Evolutionary conservation across 2,329 filamentous ascomycete genomes (phyloP), one percentile per base, ranked within the genome.

Genomic region (Alternaria dauci): DNA sequence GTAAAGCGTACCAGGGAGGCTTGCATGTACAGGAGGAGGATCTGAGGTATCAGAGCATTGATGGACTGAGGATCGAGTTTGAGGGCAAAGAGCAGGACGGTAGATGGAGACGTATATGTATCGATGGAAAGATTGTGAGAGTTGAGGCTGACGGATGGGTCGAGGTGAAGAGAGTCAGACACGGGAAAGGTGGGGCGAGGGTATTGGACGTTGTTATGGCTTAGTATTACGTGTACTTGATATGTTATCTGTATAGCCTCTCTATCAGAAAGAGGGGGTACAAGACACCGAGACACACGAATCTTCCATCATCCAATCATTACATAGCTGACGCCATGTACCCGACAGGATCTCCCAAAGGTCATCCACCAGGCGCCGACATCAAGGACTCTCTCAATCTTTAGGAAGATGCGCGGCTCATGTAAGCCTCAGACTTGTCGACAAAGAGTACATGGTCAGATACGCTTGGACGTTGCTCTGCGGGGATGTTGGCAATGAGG

Each of bases 111-210:
- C 88, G 94, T 72, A 86, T 96, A 14, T 98, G 94, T 76, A 84
- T 98, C n/a, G 94, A 98, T 77, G 94, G 94, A 3, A 93, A 90
- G 54, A 96, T 96, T 70, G 87, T 97, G 3, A 85, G 87, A 59
- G 81, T 97, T 1, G 89, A 91, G 20, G 76, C 83, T 52, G 88
- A 85, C 2, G 93, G 93, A 0, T 89, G 87, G 83, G 86, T 96
- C 77, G 86, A 87, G 60, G 85, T 97, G 0, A 78, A 76, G 63
- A 85, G 80, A 71, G 82, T 86, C 0, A 25, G 73, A 76, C 8
- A 68, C 71, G 32, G 76, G 62, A 85, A 80, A 70, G 82, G 86
- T 20, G 73, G 77, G 8, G 68, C 71, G 38, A 70, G 70, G 6
- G 78, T 82, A 2, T 55, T 83, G 20, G 79, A 84, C 52, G 59